Evolutionary conservation across 2,329 filamentous ascomycete genomes (phyloP).

Genomic region (Orbilia blumenaviensis): DNA sequence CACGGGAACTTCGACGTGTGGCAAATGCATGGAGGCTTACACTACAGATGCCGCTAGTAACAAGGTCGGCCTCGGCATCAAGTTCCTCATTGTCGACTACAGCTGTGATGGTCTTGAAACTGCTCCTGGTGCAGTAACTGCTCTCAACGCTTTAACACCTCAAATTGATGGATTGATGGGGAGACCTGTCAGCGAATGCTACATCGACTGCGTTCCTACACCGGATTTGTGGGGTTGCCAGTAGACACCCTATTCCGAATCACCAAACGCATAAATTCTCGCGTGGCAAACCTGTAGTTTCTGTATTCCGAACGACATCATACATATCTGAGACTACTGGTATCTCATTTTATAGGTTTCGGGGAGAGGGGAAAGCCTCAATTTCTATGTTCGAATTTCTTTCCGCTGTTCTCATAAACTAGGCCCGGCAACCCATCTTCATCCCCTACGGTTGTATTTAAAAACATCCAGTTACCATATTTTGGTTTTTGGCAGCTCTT

Average conservation of each 20-base stretch:
- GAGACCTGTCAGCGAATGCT: background rate
- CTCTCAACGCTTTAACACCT: background rate
- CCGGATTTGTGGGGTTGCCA: background rate
- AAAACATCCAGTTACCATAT: too few relatives aligned
- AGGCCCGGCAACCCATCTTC: too few relatives aligned
- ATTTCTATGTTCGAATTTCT: too few relatives aligned
- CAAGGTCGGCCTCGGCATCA: background rate
- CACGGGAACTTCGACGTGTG: background rate
- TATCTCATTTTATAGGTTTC: too few relatives aligned
- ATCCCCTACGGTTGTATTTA: too few relatives aligned
- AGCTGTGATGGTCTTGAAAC: background rate
- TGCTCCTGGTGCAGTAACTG: background rate
- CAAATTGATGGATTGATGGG: background rate
- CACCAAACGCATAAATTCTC: background rate
- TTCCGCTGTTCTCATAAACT: too few relatives aligned
- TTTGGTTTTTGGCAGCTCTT: too few relatives aligned
- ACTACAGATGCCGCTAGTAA: background rate
- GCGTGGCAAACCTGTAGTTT: too few relatives aligned
- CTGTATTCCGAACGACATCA: background rate
- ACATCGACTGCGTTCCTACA: background rate
- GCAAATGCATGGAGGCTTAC: background rate
- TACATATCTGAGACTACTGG: too few relatives aligned
- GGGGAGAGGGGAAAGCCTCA: too few relatives aligned
- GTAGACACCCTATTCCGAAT: background rate
- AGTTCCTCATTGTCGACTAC: background rate